phyloP scores from a whole-genome alignment of 2,329 filamentous ascomycete genomes.

The Pseudogymnoascus sp. region DNA sequence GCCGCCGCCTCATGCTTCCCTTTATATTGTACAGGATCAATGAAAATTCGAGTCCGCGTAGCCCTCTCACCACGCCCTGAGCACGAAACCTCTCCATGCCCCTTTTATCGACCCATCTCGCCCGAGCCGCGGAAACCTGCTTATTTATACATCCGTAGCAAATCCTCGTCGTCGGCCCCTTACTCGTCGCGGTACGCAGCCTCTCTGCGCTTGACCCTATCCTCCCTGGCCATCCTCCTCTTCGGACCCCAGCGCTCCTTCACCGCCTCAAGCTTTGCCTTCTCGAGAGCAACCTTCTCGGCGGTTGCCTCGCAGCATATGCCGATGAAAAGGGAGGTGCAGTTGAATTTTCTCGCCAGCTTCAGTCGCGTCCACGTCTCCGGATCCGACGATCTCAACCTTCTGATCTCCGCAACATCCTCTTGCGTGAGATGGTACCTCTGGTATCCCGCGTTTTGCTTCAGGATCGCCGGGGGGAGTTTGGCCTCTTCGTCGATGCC shows the following conservation, averaged over 20 bases:
- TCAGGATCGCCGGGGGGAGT: conserved; percentile 24
- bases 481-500: conserved; percentile 18
- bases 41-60: conserved; percentile 6
- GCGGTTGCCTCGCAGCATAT: conserved; percentile 47
- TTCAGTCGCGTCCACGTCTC: conserved; percentile 47
- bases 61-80: conserved; percentile 4
- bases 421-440: conserved; percentile 46
- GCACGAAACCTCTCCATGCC: background rate
- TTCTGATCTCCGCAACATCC: conserved; percentile 55
- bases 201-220: conserved; percentile 46
- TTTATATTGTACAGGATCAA: conserved; percentile 13
- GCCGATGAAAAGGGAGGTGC: conserved; percentile 51
- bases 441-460: conserved; percentile 21
- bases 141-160: conserved; percentile 13
- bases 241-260: conserved; percentile 53
- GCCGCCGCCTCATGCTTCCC: conserved; percentile 9
- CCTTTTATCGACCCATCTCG: background rate
- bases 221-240: conserved; percentile 48
- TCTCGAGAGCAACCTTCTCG: conserved; percentile 43
- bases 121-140: background rate
- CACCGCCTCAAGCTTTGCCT: conserved; percentile 41
- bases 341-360: conserved; percentile 50
- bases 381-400: conserved; percentile 48
- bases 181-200: conserved; percentile 14
- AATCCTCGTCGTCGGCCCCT: background rate